Conservation (phyloP, 164 flowering plant genomes). For the Cinnamomum chago region DNA sequence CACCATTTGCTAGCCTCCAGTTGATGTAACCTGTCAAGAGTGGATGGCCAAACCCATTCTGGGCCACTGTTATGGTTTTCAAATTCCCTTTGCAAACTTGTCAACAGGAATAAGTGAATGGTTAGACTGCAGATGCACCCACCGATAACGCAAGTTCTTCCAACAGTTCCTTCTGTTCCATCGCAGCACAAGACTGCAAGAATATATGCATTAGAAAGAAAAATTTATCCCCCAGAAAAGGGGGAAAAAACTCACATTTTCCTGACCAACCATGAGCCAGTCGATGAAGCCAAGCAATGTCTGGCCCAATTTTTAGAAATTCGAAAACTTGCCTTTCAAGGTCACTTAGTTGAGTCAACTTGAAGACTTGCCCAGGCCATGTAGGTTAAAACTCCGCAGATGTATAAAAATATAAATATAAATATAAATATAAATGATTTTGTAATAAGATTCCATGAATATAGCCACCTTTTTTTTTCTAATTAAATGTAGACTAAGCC, state of each 20-base stretch:
- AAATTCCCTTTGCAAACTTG: not conserved
- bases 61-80: not conserved
- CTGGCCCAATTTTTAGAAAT: no score
- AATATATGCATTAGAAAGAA: slow-evolving; percentile 7
- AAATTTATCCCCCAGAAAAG: not conserved
- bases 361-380: no score
- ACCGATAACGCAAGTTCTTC: slow-evolving; percentile 86
- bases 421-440: no score
- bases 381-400: no score
- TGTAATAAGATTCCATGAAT: no score
- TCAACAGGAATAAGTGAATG: not conserved
- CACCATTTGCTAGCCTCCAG: not conserved
- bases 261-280: not conserved
- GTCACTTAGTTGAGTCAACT: no score
- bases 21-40: not conserved
- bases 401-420: no score
- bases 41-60: not conserved
- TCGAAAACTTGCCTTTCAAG: no score
- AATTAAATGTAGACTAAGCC: no score
- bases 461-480: no score
- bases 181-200: slow-evolving; percentile 68
- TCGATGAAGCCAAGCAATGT: not conserved
- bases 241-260: no score
- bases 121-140: slow-evolving; percentile 34
- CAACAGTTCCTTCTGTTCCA: slow-evolving; percentile 86